Base-by-base conservation (phyloP, 352 stramenopile genomes). In the Globisporangium carolinianum region DNA sequence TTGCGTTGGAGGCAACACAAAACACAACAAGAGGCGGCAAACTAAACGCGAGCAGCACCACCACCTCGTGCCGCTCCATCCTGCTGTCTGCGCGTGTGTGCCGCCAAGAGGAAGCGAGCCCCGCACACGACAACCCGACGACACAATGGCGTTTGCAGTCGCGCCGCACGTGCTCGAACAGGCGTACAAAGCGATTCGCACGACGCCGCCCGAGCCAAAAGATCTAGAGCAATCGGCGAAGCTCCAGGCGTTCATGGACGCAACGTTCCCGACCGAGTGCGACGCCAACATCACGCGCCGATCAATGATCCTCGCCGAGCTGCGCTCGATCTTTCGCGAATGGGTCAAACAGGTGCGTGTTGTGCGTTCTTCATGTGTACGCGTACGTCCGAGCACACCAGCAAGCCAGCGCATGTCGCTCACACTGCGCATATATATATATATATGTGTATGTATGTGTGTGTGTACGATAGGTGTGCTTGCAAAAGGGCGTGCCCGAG, bases 101-200 rank as follows among this genome's bases (percentile, higher is more conserved):
- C 39, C 39, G 11, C 11, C 39, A 43, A 43, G 39, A 14, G 39
- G 39, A 43, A 43, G 39, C 39, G 39, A 43, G 39, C 11, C 39
- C 11, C 39, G 11, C 39, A 3, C 39, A 43, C 39, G 24, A 43
- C 39, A 43, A 12, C 7, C 39, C 10, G 1, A n/a, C 2, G 24
- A 36, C 49, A 6, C 47, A 10, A 86, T 86, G 75, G 73, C 76
- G 55, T 86, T 90, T 55, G 75, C 67, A 6, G 83, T 91, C 62
- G 75, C 79, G 55, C 66, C 80, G 35, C 76, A 89, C 57, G 75
- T 89, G 59, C 75, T 95, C 42, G 83, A 95, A 61, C 86, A 95
- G 73, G 86, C 86, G 38, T 95, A 95, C 73, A 92, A 92, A 72
- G 79, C 86, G 53, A 95, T 95, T 67, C 86, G 86, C 65, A 86